Evolutionary conservation across 148 eudicot species (phyloP).

Genomic region (Silene uniflora): DNA sequence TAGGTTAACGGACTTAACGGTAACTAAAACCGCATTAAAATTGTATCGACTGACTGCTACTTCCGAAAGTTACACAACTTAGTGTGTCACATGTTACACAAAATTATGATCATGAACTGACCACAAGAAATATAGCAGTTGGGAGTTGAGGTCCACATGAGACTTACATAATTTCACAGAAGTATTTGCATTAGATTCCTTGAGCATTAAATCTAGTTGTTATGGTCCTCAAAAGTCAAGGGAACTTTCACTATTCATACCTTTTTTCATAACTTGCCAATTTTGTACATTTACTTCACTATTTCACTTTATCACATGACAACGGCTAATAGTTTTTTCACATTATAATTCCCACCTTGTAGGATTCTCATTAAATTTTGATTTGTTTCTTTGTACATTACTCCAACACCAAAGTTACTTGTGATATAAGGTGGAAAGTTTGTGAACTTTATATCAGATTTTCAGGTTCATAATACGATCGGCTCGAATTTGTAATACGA

Average conservation of each 20-base stretch:
- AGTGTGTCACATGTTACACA: too few species aligned
- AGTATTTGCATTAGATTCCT: neutral
- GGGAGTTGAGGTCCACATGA: neutral
- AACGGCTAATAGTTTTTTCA: slow-evolving; percentile 18
- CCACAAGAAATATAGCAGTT: neutral
- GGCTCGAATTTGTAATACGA: too few species aligned
- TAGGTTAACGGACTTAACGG: neutral
- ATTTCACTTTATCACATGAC: slow-evolving; percentile 27
- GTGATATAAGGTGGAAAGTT: slow-evolving; percentile 5
- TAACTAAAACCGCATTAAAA: neutral
- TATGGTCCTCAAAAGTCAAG: slow-evolving; percentile 4
- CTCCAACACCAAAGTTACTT: neutral
- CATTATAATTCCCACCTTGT: neutral
- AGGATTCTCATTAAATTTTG: slow-evolving; percentile 23
- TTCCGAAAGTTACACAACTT: too few species aligned
- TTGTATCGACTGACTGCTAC: neutral
- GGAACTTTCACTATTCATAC: slow-evolving; percentile 3
- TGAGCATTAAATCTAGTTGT: neutral
- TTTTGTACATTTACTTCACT: neutral
- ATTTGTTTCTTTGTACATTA: slow-evolving; percentile 16
- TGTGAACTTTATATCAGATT: neutral
- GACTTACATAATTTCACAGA: neutral
- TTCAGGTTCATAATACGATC: neutral
- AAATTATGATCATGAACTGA: too few species aligned
- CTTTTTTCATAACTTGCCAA: slow-evolving; percentile 3